phyloP scores from a whole-genome alignment of 495 filamentous ascomycete species.

The Trichocladium antarcticum region DNA sequence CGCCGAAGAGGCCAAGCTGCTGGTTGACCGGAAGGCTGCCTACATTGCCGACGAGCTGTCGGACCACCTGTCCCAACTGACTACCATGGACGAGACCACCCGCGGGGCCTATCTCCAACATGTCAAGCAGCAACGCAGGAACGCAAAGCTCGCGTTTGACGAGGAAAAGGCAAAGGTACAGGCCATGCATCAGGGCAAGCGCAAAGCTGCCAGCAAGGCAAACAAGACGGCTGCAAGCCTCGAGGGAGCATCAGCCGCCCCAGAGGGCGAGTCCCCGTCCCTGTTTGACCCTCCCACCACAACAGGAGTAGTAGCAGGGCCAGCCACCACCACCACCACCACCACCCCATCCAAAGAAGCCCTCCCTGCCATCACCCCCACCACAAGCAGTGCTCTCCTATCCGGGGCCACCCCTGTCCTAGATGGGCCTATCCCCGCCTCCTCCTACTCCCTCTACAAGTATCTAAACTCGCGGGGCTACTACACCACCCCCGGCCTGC shows the following conservation, averaged over 20 bases:
- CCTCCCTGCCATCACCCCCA: slow-evolving; percentile 20
- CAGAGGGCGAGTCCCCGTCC: slow-evolving; percentile 24
- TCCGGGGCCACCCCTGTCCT: slow-evolving; percentile 15
- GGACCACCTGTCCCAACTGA: slow-evolving; percentile 52
- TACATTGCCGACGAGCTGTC: slow-evolving; percentile 68
- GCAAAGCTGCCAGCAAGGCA: slow-evolving; percentile 11
- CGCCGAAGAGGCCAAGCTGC: slow-evolving; percentile 74
- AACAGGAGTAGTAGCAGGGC: too few species aligned
- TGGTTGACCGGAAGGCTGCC: slow-evolving; percentile 69
- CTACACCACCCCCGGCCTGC: slow-evolving; percentile 80
- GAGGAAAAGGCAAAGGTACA: slow-evolving; percentile 30
- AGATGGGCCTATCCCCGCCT: slow-evolving; percentile 33
- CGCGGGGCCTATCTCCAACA: slow-evolving; percentile 37
- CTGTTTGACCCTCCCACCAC: slow-evolving; percentile 42
- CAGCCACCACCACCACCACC: slow-evolving; percentile 3
- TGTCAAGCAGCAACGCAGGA: slow-evolving; percentile 31
- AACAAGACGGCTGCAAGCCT: slow-evolving; percentile 14
- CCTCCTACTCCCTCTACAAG: slow-evolving; percentile 52
- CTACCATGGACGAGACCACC: slow-evolving; percentile 45
- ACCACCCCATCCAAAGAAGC: background rate
- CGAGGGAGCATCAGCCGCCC: slow-evolving; percentile 7
- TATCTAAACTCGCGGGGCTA: slow-evolving; percentile 72
- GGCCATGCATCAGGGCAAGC: slow-evolving; percentile 21
- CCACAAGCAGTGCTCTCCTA: slow-evolving; percentile 19
- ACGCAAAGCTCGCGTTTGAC: slow-evolving; percentile 29